Evolutionary conservation across 306 rosid genomes (phyloP), one percentile per base, ranked within the genome.

Genomic region (Prosopis cineraria): DNA sequence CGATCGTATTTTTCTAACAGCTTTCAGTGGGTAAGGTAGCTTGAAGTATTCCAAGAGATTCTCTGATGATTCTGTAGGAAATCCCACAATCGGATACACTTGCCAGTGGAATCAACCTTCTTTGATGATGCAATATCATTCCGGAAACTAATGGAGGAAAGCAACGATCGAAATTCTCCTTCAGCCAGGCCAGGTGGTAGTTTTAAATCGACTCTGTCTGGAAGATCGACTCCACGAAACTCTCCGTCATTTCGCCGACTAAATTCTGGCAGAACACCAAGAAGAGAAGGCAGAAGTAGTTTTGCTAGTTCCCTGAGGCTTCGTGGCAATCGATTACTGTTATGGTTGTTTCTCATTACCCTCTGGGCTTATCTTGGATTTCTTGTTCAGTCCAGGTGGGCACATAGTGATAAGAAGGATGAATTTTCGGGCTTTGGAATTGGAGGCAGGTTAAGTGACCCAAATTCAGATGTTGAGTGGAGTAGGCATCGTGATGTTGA

Each of bases 311-410:
- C 79, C 31, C 94, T 78, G 58, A 81, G 89, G 87, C 83, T 87
- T 80, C 80, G 90, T 50, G 84, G 87, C 82, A 92, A 94, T 80
- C 87, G 83, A 66, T 53, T 94, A 37, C 47, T 92, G 39, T 83
- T 84, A 45, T 94, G 94, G 96, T 74, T 94, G 81, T 60, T 94
- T 56, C 63, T 94, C 80, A 92, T 94, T 81, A 92, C 96, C 76
- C 90, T 94, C 30, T 94, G 98, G 98, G 85, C 97, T 33, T 94
- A 94, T 83, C 90, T 94, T 84, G 97, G 90, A 40, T 90, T 92
- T 79, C 88, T 80, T 77, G 91, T 90, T 84, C 98, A 89, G 79
- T 92, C 98, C 16, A 84, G 86, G 85, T 94, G 98, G 97, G 94
- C 90, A 53, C 87, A 90, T 58, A 86, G 84, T 70, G 88, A 90